These are phyloP conservation scores for Paramyrothecium sp. DNA, from an alignment of 2,329 filamentous ascomycete species.

Conservation along the genomic window DNA sequence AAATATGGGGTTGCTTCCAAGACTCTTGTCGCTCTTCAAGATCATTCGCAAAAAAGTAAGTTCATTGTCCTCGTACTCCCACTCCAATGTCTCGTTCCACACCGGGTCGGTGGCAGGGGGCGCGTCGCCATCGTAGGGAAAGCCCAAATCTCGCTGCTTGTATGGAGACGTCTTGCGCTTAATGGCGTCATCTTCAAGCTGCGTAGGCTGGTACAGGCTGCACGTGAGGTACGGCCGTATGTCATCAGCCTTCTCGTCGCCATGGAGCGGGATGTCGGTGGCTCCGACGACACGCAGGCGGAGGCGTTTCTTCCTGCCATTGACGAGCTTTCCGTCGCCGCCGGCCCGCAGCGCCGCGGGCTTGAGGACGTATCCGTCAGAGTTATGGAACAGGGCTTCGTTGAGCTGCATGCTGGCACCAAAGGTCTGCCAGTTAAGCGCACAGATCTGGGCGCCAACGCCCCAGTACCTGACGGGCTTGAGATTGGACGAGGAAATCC, in stretches of 20 bases:
- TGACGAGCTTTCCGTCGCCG: slow-evolving; percentile 48
- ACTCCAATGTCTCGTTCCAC: slow-evolving; percentile 66
- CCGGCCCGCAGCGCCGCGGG: slow-evolving; percentile 57
- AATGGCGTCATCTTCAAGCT: slow-evolving; percentile 42
- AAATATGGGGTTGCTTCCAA: slow-evolving; percentile 60
- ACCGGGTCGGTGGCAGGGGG: slow-evolving; percentile 59
- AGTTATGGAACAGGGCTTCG: slow-evolving; percentile 64
- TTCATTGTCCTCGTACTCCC: slow-evolving; percentile 68
- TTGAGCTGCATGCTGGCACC: slow-evolving; percentile 66
- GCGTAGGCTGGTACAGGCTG: slow-evolving; percentile 58
- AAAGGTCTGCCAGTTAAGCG: slow-evolving; percentile 70
- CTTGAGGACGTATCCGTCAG: slow-evolving; percentile 66
- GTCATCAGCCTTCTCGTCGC: slow-evolving; percentile 47
- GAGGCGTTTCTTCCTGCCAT: slow-evolving; percentile 46
- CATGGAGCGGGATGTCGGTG: slow-evolving; percentile 56
- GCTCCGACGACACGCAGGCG: slow-evolving; percentile 61
- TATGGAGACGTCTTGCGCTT: slow-evolving; percentile 64
- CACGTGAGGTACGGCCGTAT: slow-evolving; percentile 66
- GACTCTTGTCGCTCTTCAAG: slow-evolving; percentile 66
- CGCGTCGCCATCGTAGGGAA: slow-evolving; percentile 57
- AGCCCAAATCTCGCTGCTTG: slow-evolving; percentile 55
- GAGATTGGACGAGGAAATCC: slow-evolving; percentile 65
- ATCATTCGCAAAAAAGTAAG: slow-evolving; percentile 62
- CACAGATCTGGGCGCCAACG: slow-evolving; percentile 66
- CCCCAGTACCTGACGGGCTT: slow-evolving; percentile 64